Conservation (phyloP, 306 rosid species). For the Glycine soja region DNA sequence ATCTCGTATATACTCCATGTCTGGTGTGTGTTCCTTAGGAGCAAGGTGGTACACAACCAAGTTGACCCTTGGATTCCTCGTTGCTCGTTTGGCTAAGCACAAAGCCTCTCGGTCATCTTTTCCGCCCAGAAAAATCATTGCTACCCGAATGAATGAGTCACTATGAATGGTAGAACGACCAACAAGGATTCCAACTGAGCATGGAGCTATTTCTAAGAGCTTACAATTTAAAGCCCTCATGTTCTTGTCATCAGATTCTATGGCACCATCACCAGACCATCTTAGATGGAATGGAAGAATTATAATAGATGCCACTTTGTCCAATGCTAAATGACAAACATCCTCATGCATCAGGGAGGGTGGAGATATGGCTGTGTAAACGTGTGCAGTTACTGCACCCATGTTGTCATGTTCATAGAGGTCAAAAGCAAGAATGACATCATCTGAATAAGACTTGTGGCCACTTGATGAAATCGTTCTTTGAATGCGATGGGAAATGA, state of each 20-base stretch:
- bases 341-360: constrained; percentile 59
- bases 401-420: constrained; percentile 45
- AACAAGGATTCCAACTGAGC: constrained; percentile 65
- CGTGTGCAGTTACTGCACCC: constrained; percentile 39
- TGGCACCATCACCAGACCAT: constrained; percentile 56
- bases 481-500: constrained; percentile 55
- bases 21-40: background rate
- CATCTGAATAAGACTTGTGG: constrained; percentile 52
- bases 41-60: constrained; percentile 55
- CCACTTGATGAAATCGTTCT: background rate
- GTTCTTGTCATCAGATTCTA: constrained; percentile 58
- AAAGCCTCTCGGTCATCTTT: constrained; percentile 64
- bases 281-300: constrained; percentile 63
- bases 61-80: constrained; percentile 32
- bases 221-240: constrained; percentile 51
- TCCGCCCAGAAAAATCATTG: constrained; percentile 63
- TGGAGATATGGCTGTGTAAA: constrained; percentile 61
- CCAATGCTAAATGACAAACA: constrained; percentile 61
- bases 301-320: constrained; percentile 54
- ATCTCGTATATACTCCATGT: constrained; percentile 45
- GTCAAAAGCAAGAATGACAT: constrained; percentile 50
- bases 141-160: constrained; percentile 32
- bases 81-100: constrained; percentile 55
- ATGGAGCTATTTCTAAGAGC: constrained; percentile 60
- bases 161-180: constrained; percentile 34